These are phyloP conservation scores for Melanogaster broomeanus DNA, from an alignment of 768 basidiomycete species.

Conservation along the genomic window DNA sequence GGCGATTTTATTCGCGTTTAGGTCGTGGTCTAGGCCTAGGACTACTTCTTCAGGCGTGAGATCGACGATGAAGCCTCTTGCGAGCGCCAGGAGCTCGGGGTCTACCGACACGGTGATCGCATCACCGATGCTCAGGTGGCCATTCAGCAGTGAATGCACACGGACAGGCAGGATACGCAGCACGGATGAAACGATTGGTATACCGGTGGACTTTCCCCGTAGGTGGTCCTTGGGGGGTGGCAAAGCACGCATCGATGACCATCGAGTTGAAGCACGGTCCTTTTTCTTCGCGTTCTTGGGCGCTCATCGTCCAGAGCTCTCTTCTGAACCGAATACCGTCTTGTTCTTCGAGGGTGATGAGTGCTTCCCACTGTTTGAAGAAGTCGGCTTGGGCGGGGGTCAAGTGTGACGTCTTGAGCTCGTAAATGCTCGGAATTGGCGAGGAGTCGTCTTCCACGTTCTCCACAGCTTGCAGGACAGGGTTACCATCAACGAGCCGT, in stretches of 20 bases:
- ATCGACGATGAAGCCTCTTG: constrained; percentile 79
- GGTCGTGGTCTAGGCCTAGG: constrained; percentile 80
- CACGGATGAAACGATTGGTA: constrained; percentile 71
- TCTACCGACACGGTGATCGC: constrained; percentile 87
- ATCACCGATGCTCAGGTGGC: constrained; percentile 79
- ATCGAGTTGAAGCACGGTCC: constrained; percentile 87
- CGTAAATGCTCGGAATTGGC: constrained; percentile 70
- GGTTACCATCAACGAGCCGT: background rate
- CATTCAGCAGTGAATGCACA: constrained; percentile 56
- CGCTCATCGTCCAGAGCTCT: constrained; percentile 92
- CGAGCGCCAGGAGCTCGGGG: constrained; percentile 81
- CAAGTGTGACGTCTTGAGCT: constrained; percentile 79
- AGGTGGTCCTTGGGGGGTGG: constrained; percentile 15
- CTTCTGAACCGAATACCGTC: constrained; percentile 83
- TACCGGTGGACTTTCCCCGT: constrained; percentile 71
- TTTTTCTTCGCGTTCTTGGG: constrained; percentile 71
- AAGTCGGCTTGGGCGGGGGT: constrained; percentile 67
- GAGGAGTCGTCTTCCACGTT: constrained; percentile 52
- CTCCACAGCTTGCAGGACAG: constrained; percentile 61
- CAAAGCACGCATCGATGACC: constrained; percentile 56
- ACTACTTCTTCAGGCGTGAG: constrained; percentile 64
- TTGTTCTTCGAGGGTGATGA: constrained; percentile 85
- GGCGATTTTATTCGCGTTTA: constrained; percentile 54
- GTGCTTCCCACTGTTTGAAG: constrained; percentile 88
- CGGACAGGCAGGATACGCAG: constrained; percentile 13